Conservation (phyloP, 2,329 filamentous ascomycete genomes). For the Lachnellula hyalina region DNA sequence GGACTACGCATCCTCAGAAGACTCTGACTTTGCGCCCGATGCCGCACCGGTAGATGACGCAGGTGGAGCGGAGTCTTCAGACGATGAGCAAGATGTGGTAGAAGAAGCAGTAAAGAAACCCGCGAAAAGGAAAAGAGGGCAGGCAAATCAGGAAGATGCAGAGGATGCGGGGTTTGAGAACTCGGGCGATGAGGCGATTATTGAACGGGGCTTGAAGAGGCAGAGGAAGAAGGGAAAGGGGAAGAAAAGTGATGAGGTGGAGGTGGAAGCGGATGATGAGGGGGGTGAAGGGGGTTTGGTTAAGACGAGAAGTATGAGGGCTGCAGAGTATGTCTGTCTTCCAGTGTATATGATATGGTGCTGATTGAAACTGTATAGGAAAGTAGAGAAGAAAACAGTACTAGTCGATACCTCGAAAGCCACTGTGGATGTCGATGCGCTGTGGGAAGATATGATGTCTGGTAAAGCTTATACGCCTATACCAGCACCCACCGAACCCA, state of each 20-base stretch:
- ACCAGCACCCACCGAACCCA: not conserved
- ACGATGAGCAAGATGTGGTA: slow-evolving; percentile 27
- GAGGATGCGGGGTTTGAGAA: slow-evolving; percentile 54
- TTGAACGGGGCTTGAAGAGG: slow-evolving; percentile 54
- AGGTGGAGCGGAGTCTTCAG: slow-evolving; percentile 30
- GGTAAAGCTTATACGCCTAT: slow-evolving; percentile 27
- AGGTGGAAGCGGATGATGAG: slow-evolving; percentile 57
- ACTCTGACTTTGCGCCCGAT: slow-evolving; percentile 68
- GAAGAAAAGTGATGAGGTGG: slow-evolving; percentile 35
- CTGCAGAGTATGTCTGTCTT: slow-evolving; percentile 48
- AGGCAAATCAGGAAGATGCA: slow-evolving; percentile 26
- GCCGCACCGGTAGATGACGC: slow-evolving; percentile 38
- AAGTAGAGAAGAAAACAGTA: slow-evolving; percentile 24
- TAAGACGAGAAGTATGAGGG: slow-evolving; percentile 68
- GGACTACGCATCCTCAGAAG: slow-evolving; percentile 64
- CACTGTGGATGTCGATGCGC: slow-evolving; percentile 65
- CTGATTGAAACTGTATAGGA: slow-evolving; percentile 11
- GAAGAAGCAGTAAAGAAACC: slow-evolving; percentile 20
- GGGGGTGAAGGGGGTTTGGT: slow-evolving; percentile 60
- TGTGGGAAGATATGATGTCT: slow-evolving; percentile 63
- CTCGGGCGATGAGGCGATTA: slow-evolving; percentile 68
- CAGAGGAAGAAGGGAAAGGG: slow-evolving; percentile 39
- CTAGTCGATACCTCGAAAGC: slow-evolving; percentile 32
- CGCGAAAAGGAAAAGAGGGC: slow-evolving; percentile 33
- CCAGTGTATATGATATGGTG: not conserved